A percentile compares a stretch with the other conserved stretches of the same genome.
phyloP scores from a whole-genome alignment of 345 rosid species.

The Boechera stricta region DNA sequence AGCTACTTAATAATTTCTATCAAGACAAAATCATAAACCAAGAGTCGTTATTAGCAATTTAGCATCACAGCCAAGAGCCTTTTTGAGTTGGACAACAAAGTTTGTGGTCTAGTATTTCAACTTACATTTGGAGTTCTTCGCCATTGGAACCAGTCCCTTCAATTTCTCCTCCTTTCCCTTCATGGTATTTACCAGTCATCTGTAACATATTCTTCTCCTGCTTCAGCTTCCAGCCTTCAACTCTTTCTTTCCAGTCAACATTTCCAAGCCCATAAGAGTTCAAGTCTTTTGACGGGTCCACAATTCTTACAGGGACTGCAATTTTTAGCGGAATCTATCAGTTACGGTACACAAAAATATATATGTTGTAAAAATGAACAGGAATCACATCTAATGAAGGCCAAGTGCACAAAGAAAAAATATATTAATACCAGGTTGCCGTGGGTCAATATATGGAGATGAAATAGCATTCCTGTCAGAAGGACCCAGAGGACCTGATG shows the following conservation, averaged over 20 bases:
- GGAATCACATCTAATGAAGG: slow-evolving; percentile 22
- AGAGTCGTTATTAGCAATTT: neutral
- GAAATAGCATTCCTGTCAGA: slow-evolving; percentile 74
- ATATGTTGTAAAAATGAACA: neutral
- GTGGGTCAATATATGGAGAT: slow-evolving; percentile 95
- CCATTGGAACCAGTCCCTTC: slow-evolving; percentile 99
- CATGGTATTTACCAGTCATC: slow-evolving; percentile 74
- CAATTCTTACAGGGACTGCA: slow-evolving; percentile 95
- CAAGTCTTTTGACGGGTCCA: slow-evolving; percentile 98
- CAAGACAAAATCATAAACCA: slow-evolving; percentile 7
- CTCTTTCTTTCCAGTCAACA: slow-evolving; percentile 99
- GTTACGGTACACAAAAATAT: slow-evolving; percentile 14
- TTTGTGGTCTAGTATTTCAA: slow-evolving; percentile 25
- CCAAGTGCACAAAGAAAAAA: slow-evolving; percentile 14
- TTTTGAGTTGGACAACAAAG: slow-evolving; percentile 3
- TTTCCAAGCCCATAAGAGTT: slow-evolving; percentile 97
- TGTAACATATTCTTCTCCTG: slow-evolving; percentile 92
- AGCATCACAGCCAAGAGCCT: neutral
- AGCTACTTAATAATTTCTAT: neutral
- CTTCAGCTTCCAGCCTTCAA: slow-evolving; percentile 98
- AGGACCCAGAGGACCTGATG: slow-evolving; percentile 98
- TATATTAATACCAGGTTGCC: slow-evolving; percentile 79
- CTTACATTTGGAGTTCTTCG: slow-evolving; percentile 97
- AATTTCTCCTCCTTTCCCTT: slow-evolving; percentile 89
- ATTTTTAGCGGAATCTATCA: slow-evolving; percentile 31